These are phyloP conservation scores for Dryas alaskensis DNA, from an alignment of 306 rosid genomes.

Conservation along the genomic window DNA sequence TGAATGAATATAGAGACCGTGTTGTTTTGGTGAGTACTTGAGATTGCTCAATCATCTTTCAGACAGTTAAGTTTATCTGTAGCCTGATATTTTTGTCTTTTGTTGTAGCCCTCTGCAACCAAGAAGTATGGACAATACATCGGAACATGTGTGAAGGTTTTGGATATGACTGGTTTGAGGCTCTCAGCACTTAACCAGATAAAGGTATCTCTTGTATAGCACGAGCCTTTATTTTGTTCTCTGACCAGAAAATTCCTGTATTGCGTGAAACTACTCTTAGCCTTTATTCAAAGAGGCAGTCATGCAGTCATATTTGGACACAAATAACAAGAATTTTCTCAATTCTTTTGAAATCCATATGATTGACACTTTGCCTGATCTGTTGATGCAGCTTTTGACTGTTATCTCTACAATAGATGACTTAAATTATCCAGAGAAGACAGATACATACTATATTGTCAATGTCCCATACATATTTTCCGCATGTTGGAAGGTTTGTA, in stretches of 20 bases:
- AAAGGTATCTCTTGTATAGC: slow-evolving; percentile 51
- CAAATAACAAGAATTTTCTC: neutral
- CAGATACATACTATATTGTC: slow-evolving; percentile 80
- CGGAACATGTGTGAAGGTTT: slow-evolving; percentile 78
- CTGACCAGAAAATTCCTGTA: neutral
- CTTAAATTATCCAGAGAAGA: slow-evolving; percentile 97
- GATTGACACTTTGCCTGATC: slow-evolving; percentile 31
- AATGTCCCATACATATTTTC: slow-evolving; percentile 88
- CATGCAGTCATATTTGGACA: neutral
- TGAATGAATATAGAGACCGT: slow-evolving; percentile 91
- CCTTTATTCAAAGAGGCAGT: neutral
- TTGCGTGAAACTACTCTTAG: neutral
- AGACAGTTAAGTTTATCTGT: neutral
- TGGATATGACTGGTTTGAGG: slow-evolving; percentile 93
- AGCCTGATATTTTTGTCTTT: slow-evolving; percentile 21
- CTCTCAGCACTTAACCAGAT: slow-evolving; percentile 83
- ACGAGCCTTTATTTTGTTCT: neutral
- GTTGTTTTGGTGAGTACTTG: slow-evolving; percentile 65
- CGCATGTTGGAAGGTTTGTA: slow-evolving; percentile 98
- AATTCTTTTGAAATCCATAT: neutral
- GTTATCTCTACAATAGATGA: slow-evolving; percentile 86
- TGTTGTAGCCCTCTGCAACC: slow-evolving; percentile 66
- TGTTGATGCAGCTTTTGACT: slow-evolving; percentile 74
- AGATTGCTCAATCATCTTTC: slow-evolving; percentile 14
- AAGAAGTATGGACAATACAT: slow-evolving; percentile 67